Base-by-base conservation (phyloP, 2,329 filamentous ascomycete genomes). In the Phialophora macrospora region DNA sequence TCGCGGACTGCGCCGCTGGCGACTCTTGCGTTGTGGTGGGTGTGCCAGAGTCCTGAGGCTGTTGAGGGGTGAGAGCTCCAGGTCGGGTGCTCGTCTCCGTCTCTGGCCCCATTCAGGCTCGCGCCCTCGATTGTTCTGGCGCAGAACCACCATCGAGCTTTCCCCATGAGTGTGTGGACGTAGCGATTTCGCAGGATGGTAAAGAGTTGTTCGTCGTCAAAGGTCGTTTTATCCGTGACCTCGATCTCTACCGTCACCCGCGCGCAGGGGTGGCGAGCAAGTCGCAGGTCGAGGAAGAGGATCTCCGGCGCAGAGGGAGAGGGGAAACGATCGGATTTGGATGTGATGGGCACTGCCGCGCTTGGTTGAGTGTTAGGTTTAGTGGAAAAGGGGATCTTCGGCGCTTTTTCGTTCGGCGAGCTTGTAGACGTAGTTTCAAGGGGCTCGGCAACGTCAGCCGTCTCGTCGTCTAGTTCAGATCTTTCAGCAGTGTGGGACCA, bases 161-260 rank as follows among this genome's bases (percentile, higher is more conserved):
- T n/a, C 28, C 70, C 68, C n/a, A 71, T 49, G 8, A 73, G 62
- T 32, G 59, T 62, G 12, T 55, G 44, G 64, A 64, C 52, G 60
- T 72, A 73, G 12, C 55, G 46, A 9, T 60, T 44, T 9, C 69
- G 70, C 48, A 73, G 57, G n/a, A 67, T 14, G 12, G 58, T 66
- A 65, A 72, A 73, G 38, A 73, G 67, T 7, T 63, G 56, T 41
- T 71, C 68, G 62, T 73, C 72, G 62, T 73, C 72, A 34, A 70
- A 72, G 30, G 63, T 67, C 28, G 69, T 49, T 41, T 67, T 68
- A 62, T 69, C 67, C 4, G 62, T 44, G 62, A 70, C 60, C 55
- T 66, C 60, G 49, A 73, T 68, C 49, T 69, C 66, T 44, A 71
- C 61, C 3, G 59, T 67, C 3, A 64, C 55, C 7, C 60, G 55